A percentile compares a stretch with the other conserved stretches of the same genome.
Evolutionary conservation across 257 asterid species (phyloP).

Genomic region (Nicotiana otophora): DNA sequence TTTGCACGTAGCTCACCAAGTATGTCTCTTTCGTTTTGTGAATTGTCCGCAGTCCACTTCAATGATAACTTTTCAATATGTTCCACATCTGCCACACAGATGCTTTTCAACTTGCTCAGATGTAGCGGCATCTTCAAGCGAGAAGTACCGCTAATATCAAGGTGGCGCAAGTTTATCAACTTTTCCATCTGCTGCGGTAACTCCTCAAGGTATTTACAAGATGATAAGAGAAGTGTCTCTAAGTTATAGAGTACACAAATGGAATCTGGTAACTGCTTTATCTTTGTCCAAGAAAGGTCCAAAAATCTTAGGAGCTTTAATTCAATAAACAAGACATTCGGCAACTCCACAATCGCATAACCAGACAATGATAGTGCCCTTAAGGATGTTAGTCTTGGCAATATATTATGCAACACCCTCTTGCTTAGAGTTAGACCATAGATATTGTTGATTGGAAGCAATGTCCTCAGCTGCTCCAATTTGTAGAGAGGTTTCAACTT

Average conservation of each 20-base stretch:
- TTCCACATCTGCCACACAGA: too few relatives aligned
- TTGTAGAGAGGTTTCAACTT: too few relatives aligned
- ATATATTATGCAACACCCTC: not conserved
- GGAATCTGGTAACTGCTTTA: not conserved
- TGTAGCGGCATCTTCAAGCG: not conserved
- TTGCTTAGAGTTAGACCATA: not conserved
- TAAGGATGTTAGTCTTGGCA: not conserved
- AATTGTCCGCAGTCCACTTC: too few relatives aligned
- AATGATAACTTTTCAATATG: too few relatives aligned
- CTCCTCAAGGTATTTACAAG: not conserved
- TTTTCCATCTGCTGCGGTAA: not conserved
- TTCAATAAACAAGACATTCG: not conserved
- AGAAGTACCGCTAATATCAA: not conserved
- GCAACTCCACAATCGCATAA: not conserved
- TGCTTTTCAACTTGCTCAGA: not conserved
- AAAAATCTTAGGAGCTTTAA: not conserved
- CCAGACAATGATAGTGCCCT: slow-evolving; percentile 8
- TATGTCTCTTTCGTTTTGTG: too few relatives aligned
- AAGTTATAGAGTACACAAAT: not conserved
- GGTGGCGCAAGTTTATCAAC: not conserved
- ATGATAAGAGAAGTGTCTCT: not conserved
- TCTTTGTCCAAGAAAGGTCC: not conserved
- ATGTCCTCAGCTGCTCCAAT: too few relatives aligned
- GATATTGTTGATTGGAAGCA: too few relatives aligned
- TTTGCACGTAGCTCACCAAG: not conserved